Conservation (phyloP, 306 rosid genomes). For the Castanea sativa region DNA sequence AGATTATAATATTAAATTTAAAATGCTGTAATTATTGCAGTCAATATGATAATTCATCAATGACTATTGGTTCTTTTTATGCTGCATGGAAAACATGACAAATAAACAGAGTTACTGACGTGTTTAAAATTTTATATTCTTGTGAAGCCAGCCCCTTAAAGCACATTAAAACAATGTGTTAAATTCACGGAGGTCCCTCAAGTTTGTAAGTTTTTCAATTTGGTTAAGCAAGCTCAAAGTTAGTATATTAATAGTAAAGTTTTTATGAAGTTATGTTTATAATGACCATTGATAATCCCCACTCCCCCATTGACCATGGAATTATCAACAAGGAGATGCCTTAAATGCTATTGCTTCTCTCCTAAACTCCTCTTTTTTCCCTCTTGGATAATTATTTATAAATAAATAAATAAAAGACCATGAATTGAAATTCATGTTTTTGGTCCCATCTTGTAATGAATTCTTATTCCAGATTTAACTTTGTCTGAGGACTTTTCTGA, state of each 20-base stretch:
- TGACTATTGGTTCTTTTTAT: neutral
- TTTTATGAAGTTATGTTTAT: neutral
- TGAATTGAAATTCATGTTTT: neutral
- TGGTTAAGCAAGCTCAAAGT: no score
- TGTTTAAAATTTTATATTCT: neutral
- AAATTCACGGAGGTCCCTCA: neutral
- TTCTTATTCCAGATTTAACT: neutral
- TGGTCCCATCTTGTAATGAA: neutral
- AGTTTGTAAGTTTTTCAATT: neutral
- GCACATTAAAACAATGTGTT: neutral
- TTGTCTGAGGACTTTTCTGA: neutral
- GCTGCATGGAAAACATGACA: neutral
- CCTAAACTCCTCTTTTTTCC: no score
- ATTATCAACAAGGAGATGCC: no score
- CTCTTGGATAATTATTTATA: no score
- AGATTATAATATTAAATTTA: slow-evolving; percentile 1
- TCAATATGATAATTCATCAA: neutral
- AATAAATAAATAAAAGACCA: neutral
- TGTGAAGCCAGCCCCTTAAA: neutral
- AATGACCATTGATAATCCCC: neutral
- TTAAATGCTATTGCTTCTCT: no score
- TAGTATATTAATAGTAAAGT: neutral
- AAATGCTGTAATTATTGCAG: slow-evolving; percentile 1
- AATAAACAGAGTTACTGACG: neutral
- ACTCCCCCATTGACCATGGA: no score